phyloP scores from a whole-genome alignment of 1,139 yeast species.

The Entelexis paramagnoliae region DNA sequence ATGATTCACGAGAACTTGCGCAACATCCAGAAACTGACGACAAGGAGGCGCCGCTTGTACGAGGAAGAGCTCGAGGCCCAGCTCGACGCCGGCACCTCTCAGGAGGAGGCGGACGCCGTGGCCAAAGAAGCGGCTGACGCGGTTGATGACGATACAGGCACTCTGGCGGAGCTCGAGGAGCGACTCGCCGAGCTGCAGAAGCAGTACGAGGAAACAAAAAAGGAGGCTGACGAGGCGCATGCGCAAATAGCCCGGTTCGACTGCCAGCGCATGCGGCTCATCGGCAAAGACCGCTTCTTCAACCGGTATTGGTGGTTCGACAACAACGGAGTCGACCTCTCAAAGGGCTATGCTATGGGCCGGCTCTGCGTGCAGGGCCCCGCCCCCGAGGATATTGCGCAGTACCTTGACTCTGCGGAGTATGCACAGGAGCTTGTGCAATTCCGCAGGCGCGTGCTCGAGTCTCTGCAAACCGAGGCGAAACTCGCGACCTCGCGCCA shows the following conservation, averaged over 20 bases:
- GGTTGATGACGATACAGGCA: neutral
- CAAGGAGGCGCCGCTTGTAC: constrained; percentile 2
- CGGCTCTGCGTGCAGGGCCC: constrained; percentile 94
- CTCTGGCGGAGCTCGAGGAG: constrained; percentile 4
- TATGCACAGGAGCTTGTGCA: constrained; percentile 12
- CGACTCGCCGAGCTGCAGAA: constrained; percentile 1
- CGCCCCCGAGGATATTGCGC: constrained; percentile 46
- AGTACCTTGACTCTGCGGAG: constrained; percentile 33
- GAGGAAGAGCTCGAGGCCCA: constrained; percentile 2
- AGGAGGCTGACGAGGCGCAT: constrained; percentile 32
- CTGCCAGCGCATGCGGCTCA: constrained; percentile 60
- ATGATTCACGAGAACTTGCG: constrained; percentile 35
- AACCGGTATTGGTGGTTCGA: constrained; percentile 97
- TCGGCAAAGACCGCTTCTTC: constrained; percentile 76
- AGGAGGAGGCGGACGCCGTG: constrained; percentile 8
- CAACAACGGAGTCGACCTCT: constrained; percentile 46
- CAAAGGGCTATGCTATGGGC: constrained; percentile 51
- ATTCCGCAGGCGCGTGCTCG: constrained; percentile 10
- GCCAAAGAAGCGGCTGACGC: constrained; percentile 2
- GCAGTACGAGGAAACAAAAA: constrained; percentile 23
- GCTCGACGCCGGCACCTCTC: neutral
- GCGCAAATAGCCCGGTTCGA: constrained; percentile 38
- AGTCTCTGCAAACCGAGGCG: neutral
- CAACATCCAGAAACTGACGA: constrained; percentile 8
- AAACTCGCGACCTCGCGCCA: neutral